Evolutionary conservation across 2,329 filamentous ascomycete species (phyloP).

Genomic region (Pseudogymnoascus sp.): DNA sequence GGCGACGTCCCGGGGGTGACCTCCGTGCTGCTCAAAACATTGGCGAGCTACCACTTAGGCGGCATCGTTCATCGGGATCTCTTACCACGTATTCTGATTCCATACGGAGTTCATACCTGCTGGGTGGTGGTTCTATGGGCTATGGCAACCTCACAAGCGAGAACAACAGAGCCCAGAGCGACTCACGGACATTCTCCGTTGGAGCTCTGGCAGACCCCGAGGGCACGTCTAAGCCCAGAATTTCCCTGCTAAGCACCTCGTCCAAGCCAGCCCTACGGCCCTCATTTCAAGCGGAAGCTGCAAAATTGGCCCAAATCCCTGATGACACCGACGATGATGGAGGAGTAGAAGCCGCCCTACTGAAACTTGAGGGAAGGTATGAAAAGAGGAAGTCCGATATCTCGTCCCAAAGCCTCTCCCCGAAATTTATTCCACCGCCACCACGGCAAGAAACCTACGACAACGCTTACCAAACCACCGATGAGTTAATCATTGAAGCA

Average conservation of each 20-base stretch:
- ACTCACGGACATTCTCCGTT: slow-evolving; percentile 45
- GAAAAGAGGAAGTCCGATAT: slow-evolving; percentile 40
- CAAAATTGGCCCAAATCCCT: slow-evolving; percentile 78
- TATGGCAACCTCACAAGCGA: slow-evolving; percentile 38
- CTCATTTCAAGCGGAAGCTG: slow-evolving; percentile 83
- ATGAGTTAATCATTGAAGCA: slow-evolving; percentile 16
- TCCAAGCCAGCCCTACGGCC: slow-evolving; percentile 55
- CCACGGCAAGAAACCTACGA: slow-evolving; percentile 7
- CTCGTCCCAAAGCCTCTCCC: slow-evolving; percentile 14
- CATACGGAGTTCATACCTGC: slow-evolving; percentile 46
- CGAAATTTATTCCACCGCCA: slow-evolving; percentile 9
- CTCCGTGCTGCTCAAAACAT: slow-evolving; percentile 60
- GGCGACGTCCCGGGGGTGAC: slow-evolving; percentile 67
- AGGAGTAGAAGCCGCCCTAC: slow-evolving; percentile 82
- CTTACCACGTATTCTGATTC: slow-evolving; percentile 54
- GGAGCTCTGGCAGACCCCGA: slow-evolving; percentile 44
- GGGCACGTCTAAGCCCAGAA: slow-evolving; percentile 32
- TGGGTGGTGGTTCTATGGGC: slow-evolving; percentile 31
- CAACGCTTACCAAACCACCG: background rate
- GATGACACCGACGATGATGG: slow-evolving; percentile 73
- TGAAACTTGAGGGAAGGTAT: slow-evolving; percentile 86
- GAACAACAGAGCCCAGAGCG: slow-evolving; percentile 31
- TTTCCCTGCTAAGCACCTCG: slow-evolving; percentile 53
- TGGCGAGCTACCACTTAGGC: slow-evolving; percentile 44
- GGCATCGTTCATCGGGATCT: slow-evolving; percentile 51